Evolutionary conservation across 2,329 filamentous ascomycete genomes (phyloP), one percentile per base, ranked within the genome.

Genomic region (Lachnellula occidentalis): DNA sequence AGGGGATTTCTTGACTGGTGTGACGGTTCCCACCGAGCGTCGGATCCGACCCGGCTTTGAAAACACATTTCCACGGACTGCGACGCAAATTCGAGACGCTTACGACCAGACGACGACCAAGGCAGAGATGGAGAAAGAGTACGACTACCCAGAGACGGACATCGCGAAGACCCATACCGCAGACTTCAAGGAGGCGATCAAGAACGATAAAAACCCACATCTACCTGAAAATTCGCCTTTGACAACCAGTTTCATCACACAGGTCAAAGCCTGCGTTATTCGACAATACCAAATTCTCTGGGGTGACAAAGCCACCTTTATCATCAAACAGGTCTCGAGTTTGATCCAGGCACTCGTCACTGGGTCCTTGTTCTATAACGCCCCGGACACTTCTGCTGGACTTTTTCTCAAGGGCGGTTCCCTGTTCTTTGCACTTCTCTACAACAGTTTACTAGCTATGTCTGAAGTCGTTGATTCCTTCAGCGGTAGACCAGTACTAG

Each of bases 341-440:
- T 63, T 87, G 7, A 62, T 76, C 0, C 81, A 85, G 61, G 82
- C 84, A 0, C 68, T 88, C 5, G 79, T 88, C 54, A 74, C 78
- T 1, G 85, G 84, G 5, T 87, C 83, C 0, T 73, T 88, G 3
- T 88, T 88, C 70, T 88, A 87, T 69, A 76, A 83, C 52, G 79
- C 83, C 0, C 77, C 83, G 0, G 55, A 71, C 22, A 81, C 77
- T 48, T 80, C 82, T 0, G 74, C 69, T 1, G 85, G 85, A 9
- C 69, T 88, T 0, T 88, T 88, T 66, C 66, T 80, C 61, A 86
- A 86, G 61, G 76, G 77, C 0, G 86, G 85, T 50, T 78, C 83
- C 0, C 70, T 85, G 4, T 88, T 88, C 73, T 79, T 87, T 48
- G 74, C 83, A 0, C 72, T 87, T 0, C 71, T 88, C 0, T 84